phyloP scores from a whole-genome alignment of 306 rosid genomes.

The Trifolium pratense region DNA sequence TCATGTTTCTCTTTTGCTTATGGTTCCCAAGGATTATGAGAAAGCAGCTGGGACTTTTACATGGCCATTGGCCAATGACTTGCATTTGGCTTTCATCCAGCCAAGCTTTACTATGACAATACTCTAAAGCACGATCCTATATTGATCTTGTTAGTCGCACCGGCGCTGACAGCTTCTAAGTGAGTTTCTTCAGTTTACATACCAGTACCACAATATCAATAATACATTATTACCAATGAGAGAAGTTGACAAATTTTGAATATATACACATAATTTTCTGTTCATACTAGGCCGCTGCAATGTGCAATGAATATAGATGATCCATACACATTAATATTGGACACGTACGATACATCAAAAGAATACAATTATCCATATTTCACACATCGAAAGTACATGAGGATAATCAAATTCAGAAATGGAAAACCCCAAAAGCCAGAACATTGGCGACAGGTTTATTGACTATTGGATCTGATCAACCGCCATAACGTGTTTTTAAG shows the following conservation, averaged over 20 bases:
- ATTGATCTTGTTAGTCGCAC: background rate
- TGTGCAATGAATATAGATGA: background rate
- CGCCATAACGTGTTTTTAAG: constrained; percentile 53
- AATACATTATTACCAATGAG: background rate
- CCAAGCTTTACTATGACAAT: background rate
- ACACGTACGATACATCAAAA: background rate
- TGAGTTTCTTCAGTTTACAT: background rate
- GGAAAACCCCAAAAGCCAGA: background rate
- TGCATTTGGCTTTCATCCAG: background rate
- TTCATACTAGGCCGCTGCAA: background rate
- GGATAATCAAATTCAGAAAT: constrained; percentile 14
- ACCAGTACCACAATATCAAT: background rate
- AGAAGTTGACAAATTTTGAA: background rate
- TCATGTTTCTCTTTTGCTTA: background rate
- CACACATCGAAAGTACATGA: background rate
- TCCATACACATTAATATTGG: background rate
- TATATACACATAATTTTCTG: background rate
- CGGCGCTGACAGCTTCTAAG: background rate
- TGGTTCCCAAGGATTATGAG: background rate
- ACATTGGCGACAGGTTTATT: background rate
- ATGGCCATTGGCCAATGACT: background rate
- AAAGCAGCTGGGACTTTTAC: background rate
- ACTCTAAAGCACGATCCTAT: background rate
- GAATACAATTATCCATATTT: background rate
- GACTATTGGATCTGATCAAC: constrained; percentile 28